phyloP scores from a whole-genome alignment of 78 protist genomes.

The Cyanophora paradoxa region DNA sequence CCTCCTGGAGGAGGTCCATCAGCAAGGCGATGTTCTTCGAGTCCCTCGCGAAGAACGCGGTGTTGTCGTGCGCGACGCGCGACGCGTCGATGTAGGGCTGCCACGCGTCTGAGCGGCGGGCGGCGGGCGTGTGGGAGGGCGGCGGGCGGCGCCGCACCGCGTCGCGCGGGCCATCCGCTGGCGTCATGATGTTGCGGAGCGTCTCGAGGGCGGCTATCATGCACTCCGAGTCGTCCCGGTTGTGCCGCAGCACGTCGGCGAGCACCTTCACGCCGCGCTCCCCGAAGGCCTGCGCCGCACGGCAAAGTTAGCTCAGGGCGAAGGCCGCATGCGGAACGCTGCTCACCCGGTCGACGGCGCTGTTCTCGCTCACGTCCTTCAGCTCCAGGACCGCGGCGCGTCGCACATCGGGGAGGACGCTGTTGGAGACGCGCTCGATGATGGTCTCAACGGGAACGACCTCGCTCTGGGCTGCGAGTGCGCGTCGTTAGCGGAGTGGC shows the following conservation, averaged over 20 bases:
- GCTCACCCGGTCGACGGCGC: no score
- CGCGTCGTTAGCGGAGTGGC: no score
- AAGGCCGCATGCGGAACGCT: no score
- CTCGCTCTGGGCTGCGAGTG: no score
- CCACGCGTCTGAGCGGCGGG: background rate
- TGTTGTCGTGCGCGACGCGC: constrained; percentile 16
- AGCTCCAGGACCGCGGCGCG: no score
- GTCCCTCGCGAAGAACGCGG: constrained; percentile 11
- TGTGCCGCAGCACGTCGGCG: constrained; percentile 12
- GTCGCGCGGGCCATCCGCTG: background rate
- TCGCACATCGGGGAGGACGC: no score
- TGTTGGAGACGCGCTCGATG: no score
- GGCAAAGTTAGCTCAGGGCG: no score
- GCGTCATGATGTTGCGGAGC: background rate
- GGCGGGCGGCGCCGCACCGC: background rate
- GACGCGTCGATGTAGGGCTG: background rate
- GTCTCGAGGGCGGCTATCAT: constrained; percentile 18
- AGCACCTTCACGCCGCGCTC: constrained; percentile 20
- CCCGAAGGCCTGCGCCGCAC: no score
- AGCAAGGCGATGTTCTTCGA: background rate
- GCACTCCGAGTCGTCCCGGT: constrained; percentile 14
- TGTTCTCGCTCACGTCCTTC: no score
- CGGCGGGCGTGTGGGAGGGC: no score
- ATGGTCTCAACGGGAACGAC: no score
- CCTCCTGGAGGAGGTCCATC: background rate